Conservation (phyloP, 192 early-diverging fungal species). For the Backusella circina region DNA sequence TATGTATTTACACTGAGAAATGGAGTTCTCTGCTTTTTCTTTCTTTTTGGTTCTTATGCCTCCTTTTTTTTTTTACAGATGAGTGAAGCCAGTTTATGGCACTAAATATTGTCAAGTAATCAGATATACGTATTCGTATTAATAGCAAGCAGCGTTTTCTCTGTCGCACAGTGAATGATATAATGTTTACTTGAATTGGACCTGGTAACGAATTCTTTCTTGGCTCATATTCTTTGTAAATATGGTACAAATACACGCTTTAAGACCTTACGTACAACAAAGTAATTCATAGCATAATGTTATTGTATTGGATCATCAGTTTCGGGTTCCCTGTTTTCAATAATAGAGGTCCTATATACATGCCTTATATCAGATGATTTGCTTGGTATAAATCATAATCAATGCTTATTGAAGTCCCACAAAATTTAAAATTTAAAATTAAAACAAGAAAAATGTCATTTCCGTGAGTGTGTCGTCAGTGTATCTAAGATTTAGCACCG, state of each 20-base stretch:
- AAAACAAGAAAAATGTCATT: too few species aligned
- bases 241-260: background rate
- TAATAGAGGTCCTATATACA: background rate
- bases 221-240: background rate
- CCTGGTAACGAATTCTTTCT: background rate
- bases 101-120: background rate
- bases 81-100: background rate
- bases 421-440: background rate
- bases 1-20: background rate
- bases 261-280: background rate
- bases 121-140: background rate
- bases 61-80: background rate
- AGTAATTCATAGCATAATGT: background rate
- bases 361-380: background rate
- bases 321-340: background rate
- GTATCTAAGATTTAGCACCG: too few species aligned
- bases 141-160: background rate
- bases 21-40: background rate
- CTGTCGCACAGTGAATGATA: background rate
- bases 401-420: background rate
- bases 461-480: too few species aligned
- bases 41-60: background rate
- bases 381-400: background rate
- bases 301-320: background rate
- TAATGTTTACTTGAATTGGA: background rate